A percentile compares a stretch with the other conserved stretches of the same genome.
Evolutionary conservation across 2,329 filamentous ascomycete species (phyloP).

Genomic region (Chrysoporthe deuterocubensis): DNA sequence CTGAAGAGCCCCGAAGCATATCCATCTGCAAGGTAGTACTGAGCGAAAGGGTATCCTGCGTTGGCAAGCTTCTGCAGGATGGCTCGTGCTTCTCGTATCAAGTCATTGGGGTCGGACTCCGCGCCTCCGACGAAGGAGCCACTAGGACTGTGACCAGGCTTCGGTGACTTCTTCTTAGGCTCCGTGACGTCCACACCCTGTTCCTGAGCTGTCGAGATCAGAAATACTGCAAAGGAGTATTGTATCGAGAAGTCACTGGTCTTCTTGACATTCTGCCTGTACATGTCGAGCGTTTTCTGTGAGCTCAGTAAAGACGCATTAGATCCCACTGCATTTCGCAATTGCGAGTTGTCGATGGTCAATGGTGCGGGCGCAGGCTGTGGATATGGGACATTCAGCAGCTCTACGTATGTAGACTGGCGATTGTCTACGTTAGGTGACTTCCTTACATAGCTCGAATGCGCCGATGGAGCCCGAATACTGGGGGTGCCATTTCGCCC

Average conservation of each 20-base stretch:
- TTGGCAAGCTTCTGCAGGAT: conserved; percentile 87
- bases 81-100: conserved; percentile 84
- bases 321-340: conserved; percentile 79
- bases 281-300: conserved; percentile 97
- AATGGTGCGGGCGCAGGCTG: conserved; percentile 73
- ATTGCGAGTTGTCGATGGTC: conserved; percentile 77
- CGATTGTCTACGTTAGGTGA: conserved; percentile 56
- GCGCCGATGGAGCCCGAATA: conserved; percentile 51
- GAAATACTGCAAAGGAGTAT: conserved; percentile 94
- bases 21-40: conserved; percentile 96
- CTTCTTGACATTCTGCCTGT: conserved; percentile 95
- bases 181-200: conserved; percentile 61
- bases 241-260: conserved; percentile 88
- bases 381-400: conserved; percentile 74
- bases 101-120: conserved; percentile 62
- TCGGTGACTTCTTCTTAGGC: conserved; percentile 50
- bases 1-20: conserved; percentile 93
- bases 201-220: conserved; percentile 87
- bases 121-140: conserved; percentile 50
- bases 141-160: conserved; percentile 51
- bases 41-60: conserved; percentile 91
- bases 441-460: conserved; percentile 47
- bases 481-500: conserved; percentile 47
- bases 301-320: conserved; percentile 91
- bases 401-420: conserved; percentile 59